Conservation (phyloP, 2,329 filamentous ascomycete genomes). For the Ophiostoma pallidulum region DNA sequence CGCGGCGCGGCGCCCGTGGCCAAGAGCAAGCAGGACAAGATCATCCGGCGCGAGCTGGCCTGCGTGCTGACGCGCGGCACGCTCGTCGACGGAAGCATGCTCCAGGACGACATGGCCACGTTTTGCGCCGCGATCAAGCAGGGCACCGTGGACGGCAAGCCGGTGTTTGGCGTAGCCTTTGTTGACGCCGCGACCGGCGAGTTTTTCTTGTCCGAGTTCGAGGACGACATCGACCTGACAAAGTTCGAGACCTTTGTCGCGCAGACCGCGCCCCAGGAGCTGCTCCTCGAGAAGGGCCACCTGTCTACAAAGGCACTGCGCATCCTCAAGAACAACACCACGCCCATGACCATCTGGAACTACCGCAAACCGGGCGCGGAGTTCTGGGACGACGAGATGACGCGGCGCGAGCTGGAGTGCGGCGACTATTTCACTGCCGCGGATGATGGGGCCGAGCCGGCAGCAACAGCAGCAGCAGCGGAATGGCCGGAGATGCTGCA, state of each 20-base stretch:
- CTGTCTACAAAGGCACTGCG: conserved; percentile 83
- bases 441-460: conserved; percentile 36
- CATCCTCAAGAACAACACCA: conserved; percentile 92
- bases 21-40: conserved; percentile 73
- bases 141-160: conserved; percentile 52
- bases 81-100: conserved; percentile 89
- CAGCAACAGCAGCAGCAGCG: too few relatives aligned
- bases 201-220: conserved; percentile 86
- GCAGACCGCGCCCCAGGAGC: conserved; percentile 78
- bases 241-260: conserved; percentile 96
- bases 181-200: conserved; percentile 93
- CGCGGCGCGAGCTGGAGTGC: conserved; percentile 69
- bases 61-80: conserved; percentile 89
- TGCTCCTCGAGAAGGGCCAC: conserved; percentile 78
- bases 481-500: conserved; percentile 72
- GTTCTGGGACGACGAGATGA: conserved; percentile 81
- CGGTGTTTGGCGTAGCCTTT: conserved; percentile 85
- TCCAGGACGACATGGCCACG: conserved; percentile 95
- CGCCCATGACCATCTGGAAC: conserved; percentile 91
- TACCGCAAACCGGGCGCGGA: conserved; percentile 77
- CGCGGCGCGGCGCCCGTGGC: conserved; percentile 53
- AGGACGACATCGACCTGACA: conserved; percentile 86
- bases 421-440: conserved; percentile 64
- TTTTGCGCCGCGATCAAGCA: conserved; percentile 96
- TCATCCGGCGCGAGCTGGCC: conserved; percentile 83